Conservation (phyloP, 805 yeast species). For the Ogataea polymorpha region DNA sequence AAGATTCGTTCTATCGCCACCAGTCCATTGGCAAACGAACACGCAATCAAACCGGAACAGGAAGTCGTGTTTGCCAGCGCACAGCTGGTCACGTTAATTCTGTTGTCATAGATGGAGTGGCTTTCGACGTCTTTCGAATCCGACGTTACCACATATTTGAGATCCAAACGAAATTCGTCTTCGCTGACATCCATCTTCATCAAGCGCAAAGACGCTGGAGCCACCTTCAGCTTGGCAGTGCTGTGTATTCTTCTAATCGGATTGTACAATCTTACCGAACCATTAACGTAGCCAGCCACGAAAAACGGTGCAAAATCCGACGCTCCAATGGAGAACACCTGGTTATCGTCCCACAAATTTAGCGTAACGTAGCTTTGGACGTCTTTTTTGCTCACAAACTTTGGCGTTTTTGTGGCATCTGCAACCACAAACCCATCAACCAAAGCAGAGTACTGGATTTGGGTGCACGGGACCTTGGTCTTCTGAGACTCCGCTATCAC, state of each 20-base stretch:
- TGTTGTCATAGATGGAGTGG: slow-evolving; percentile 13
- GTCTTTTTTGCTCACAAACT: slow-evolving; percentile 21
- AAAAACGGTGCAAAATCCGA: slow-evolving; percentile 18
- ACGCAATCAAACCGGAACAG: slow-evolving; percentile 20
- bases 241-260: slow-evolving; percentile 12
- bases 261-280: slow-evolving; percentile 20
- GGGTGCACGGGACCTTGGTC: slow-evolving; percentile 11
- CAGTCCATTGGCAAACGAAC: slow-evolving; percentile 30
- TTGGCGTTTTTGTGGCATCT: slow-evolving; percentile 18
- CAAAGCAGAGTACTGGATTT: slow-evolving; percentile 21
- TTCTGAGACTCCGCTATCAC: slow-evolving; percentile 15
- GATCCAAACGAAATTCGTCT: slow-evolving; percentile 23
- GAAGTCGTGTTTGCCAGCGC: slow-evolving; percentile 17
- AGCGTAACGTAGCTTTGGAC: slow-evolving; percentile 9
- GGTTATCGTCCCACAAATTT: slow-evolving; percentile 18
- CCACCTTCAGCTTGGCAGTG: slow-evolving; percentile 12
- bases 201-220: slow-evolving; percentile 18
- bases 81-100: slow-evolving; percentile 21
- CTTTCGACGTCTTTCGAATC: slow-evolving; percentile 13
- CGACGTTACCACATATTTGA: slow-evolving; percentile 14
- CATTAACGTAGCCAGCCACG: slow-evolving; percentile 17
- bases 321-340: slow-evolving; percentile 14
- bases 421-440: slow-evolving; percentile 21
- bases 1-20: slow-evolving; percentile 28
- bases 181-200: slow-evolving; percentile 22